Evolutionary conservation across 441 rosid genomes (phyloP).

Genomic region (Dalechampia spathulata): DNA sequence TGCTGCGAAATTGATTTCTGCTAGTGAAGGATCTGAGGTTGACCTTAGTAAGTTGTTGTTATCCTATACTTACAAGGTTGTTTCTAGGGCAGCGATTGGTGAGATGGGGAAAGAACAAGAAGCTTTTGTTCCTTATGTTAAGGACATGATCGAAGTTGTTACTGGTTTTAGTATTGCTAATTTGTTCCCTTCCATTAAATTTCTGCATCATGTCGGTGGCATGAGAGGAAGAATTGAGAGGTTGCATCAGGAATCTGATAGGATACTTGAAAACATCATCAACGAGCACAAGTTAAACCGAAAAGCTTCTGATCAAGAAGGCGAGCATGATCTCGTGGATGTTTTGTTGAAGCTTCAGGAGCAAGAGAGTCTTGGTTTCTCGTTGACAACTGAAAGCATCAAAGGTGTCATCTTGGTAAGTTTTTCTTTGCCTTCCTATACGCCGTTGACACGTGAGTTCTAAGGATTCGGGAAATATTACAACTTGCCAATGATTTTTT

Average conservation of each 20-base stretch:
- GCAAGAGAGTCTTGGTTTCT: slow-evolving; percentile 5
- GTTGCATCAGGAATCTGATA: slow-evolving; percentile 14
- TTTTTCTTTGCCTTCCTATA: not conserved
- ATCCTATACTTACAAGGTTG: slow-evolving; percentile 2
- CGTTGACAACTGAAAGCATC: slow-evolving; percentile 11
- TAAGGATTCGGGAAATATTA: too few species aligned
- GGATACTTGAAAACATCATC: slow-evolving; percentile 20
- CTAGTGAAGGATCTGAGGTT: not conserved
- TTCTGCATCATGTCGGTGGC: slow-evolving; percentile 17
- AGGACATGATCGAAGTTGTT: slow-evolving; percentile 4
- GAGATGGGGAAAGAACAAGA: slow-evolving; percentile 8
- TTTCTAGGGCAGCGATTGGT: slow-evolving; percentile 26
- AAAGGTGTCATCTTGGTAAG: slow-evolving; percentile 21
- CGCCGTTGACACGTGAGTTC: too few species aligned
- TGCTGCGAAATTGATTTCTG: slow-evolving; percentile 7
- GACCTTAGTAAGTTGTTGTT: slow-evolving; percentile 7
- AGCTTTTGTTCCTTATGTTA: slow-evolving; percentile 6
- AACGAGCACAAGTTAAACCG: slow-evolving; percentile 13
- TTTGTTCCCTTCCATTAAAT: slow-evolving; percentile 22
- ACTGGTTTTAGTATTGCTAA: slow-evolving; percentile 22
- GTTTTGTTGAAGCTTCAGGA: slow-evolving; percentile 17
- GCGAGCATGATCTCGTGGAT: slow-evolving; percentile 24
- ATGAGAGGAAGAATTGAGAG: slow-evolving; percentile 8
- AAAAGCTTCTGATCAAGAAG: not conserved
- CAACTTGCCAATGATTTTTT: too few species aligned